phyloP scores from a whole-genome alignment of 768 basidiomycete species.

The Boletellus ananas region DNA sequence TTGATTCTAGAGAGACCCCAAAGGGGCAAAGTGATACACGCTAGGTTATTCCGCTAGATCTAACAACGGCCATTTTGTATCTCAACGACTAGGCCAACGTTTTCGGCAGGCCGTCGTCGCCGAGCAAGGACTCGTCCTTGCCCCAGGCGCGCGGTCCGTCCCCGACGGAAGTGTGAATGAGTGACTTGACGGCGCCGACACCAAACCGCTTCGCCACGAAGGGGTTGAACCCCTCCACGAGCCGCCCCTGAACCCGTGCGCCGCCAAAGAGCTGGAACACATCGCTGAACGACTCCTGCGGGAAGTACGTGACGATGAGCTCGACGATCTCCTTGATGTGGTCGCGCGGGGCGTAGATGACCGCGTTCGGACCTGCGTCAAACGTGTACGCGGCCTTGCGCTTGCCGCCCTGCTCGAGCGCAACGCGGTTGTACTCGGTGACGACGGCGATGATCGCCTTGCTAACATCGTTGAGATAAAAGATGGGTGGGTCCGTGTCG shows the following conservation, averaged over 20 bases:
- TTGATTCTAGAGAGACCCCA: neutral
- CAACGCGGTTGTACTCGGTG: slow-evolving; percentile 87
- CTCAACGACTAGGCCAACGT: slow-evolving; percentile 32
- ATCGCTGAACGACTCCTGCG: slow-evolving; percentile 76
- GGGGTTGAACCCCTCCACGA: slow-evolving; percentile 73
- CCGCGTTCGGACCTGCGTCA: slow-evolving; percentile 98
- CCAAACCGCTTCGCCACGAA: slow-evolving; percentile 71
- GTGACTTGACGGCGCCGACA: slow-evolving; percentile 75
- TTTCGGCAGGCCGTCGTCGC: slow-evolving; percentile 66
- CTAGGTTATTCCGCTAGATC: neutral
- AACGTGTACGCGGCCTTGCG: slow-evolving; percentile 96
- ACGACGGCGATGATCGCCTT: slow-evolving; percentile 89
- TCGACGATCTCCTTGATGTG: slow-evolving; percentile 76
- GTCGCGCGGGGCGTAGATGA: slow-evolving; percentile 83
- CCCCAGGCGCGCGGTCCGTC: slow-evolving; percentile 80
- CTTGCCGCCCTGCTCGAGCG: slow-evolving; percentile 51
- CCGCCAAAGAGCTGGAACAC: slow-evolving; percentile 59
- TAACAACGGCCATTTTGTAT: neutral
- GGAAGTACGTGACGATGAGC: slow-evolving; percentile 82
- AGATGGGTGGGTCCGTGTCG: slow-evolving; percentile 96
- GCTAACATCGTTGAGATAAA: slow-evolving; percentile 98
- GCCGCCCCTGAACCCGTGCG: slow-evolving; percentile 41
- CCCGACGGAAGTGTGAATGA: slow-evolving; percentile 92
- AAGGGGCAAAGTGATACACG: neutral
- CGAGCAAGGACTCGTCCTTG: slow-evolving; percentile 62